A percentile compares a stretch with the other conserved stretches of the same genome.
These are phyloP conservation scores for Otatea glauca DNA, from an alignment of 176 grass and related monocot species.

Conservation along the genomic window DNA sequence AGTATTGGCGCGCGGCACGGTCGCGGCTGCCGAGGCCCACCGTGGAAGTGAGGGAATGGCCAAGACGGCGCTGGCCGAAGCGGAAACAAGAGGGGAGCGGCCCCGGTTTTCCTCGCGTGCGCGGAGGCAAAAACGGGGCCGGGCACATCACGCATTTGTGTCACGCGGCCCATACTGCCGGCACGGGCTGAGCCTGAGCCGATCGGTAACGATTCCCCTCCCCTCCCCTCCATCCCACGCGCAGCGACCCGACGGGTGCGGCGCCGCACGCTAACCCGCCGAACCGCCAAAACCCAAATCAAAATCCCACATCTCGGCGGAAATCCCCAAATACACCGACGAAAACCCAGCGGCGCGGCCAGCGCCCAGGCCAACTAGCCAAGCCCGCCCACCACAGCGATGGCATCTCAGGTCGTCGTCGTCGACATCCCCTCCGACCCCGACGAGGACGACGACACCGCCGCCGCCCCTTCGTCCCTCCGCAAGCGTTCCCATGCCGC, in stretches of 20 bases:
- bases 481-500: constrained; percentile 20
- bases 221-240: neutral
- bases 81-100: neutral
- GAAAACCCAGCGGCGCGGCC: neutral
- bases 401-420: constrained; percentile 20
- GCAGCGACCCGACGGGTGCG: neutral
- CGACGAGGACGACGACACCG: constrained; percentile 14
- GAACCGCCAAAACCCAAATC: constrained; percentile 44
- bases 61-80: neutral
- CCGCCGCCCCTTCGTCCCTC: neutral
- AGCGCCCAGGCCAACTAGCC: neutral
- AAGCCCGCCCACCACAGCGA: neutral
- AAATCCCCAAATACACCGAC: constrained; percentile 9
- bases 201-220: too few species aligned
- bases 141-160: neutral
- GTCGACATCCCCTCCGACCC: constrained; percentile 40
- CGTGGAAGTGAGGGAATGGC: neutral
- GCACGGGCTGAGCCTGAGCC: too few species aligned
- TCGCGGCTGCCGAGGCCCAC: too few species aligned
- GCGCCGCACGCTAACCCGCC: neutral
- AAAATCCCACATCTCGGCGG: constrained; percentile 18
- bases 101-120: too few species aligned
- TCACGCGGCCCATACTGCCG: too few species aligned
- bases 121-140: too few species aligned
- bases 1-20: too few species aligned